Evolutionary conservation across 768 basidiomycete species (phyloP), one percentile per base, ranked within the genome.

Genomic region (Myochromella boudieri): DNA sequence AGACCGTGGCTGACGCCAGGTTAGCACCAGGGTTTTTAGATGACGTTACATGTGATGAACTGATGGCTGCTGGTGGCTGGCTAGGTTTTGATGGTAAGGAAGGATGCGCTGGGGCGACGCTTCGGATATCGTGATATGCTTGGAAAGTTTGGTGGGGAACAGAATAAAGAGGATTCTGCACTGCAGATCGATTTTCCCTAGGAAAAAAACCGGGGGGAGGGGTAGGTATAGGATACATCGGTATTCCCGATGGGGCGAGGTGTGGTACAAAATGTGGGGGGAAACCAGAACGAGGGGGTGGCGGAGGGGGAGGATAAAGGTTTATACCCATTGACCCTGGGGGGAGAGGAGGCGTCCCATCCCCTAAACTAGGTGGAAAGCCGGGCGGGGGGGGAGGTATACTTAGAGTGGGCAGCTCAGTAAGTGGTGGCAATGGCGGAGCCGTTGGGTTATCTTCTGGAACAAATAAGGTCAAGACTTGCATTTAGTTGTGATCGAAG

Each of bases 81-180:
- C 43, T 56, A 2, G 73, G 74, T 48, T 77, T 77, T 8, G 66
- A 53, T 28, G 77, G 73, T 14, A 77, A 66, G 6, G 75, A 69
- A 22, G 75, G 70, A 54, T 72, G 71, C 6, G 66, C 61, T 29
- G 65, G 65, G 40, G 42, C 58, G 3, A 54, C 46, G 6, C 63
- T 44, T 39, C 71, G 76, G 41, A 62, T 66, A 4, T 76, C 70
- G n/a, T 77, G 78, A 57, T 87, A 83, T 4, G 80, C 84, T 61
- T 91, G 91, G 61, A 77, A 90, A 4, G 88, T 88, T 61, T 85
- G 81, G 53, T 90, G 84, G 5, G 90, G 88, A 17, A 82, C 65
- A n/a, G 77, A 77, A 1, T 85, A 83, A 26, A 92, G 67, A 0
- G 90, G 87, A 58, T 92, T 90, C 62, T 91, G 88, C 60, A 81